A percentile compares a stretch with the other conserved stretches of the same genome.
These are phyloP conservation scores for Angophora floribunda DNA, from an alignment of 345 rosid genomes.

Conservation along the genomic window DNA sequence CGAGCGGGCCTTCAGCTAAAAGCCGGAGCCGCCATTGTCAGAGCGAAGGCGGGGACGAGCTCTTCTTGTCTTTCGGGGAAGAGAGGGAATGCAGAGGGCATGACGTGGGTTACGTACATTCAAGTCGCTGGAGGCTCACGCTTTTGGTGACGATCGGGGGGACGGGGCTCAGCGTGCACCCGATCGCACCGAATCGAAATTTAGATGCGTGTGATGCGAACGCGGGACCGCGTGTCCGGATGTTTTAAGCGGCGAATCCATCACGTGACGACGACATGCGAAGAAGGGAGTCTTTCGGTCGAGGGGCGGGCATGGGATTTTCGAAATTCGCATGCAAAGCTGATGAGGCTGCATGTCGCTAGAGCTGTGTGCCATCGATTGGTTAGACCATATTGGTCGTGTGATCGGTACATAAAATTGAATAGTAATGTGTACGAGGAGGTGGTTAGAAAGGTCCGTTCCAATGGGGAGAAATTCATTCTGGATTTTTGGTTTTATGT, in stretches of 20 bases:
- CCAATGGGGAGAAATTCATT: too few species aligned
- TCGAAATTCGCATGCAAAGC: background rate
- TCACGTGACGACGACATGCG: background rate
- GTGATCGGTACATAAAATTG: background rate
- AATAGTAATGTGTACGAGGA: background rate
- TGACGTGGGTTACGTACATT: background rate
- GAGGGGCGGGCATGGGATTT: background rate
- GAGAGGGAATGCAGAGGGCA: background rate
- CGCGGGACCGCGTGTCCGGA: too few species aligned
- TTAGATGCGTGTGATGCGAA: background rate
- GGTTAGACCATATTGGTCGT: background rate
- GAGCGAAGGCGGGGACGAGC: background rate
- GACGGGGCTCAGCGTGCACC: background rate
- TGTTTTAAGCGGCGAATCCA: background rate
- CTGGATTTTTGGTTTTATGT: too few species aligned
- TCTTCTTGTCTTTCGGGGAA: background rate
- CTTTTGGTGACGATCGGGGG: background rate
- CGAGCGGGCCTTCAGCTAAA: background rate
- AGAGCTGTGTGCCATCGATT: background rate
- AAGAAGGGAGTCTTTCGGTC: background rate
- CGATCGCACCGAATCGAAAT: background rate
- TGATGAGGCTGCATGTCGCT: background rate
- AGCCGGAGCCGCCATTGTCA: background rate
- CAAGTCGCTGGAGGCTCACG: background rate
- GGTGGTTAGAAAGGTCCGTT: too few species aligned